Base-by-base conservation (phyloP, 2,329 filamentous ascomycete genomes). In the Penicillium sp. region DNA sequence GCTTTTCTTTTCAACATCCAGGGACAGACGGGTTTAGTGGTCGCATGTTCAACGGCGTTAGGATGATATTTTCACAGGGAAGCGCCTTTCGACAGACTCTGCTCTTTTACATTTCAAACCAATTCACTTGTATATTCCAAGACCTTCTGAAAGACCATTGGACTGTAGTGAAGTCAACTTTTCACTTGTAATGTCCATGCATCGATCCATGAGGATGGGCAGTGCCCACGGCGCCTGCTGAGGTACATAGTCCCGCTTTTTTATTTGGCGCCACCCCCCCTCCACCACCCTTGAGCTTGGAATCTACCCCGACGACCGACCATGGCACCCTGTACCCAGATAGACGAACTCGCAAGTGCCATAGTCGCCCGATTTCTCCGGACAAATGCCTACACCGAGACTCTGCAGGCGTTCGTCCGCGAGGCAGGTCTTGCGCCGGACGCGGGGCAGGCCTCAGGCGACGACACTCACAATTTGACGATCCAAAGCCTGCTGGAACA, bases 401-500 rank as follows among this genome's bases (percentile, higher is more conserved):
- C 85, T 19, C 76, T 87, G 24, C 74, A 80, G 27, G 81, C 80
- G n/a, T 87, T 87, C 68, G 75, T 87, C 56, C 68, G 73, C 49
- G 85, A 87, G 70, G 83, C 85, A 10, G 81, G 78, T 6, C 74
- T 88, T 18, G 76, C 83, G 13, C 61, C 74, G 18, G 80, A 85
- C 72, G 80, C 77, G 49, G 85, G 82, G 63, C 64, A 73, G 56
- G 50, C 57, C n/a, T 61, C 60, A 13, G 64, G 64, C 41, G 66
- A 62, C 10, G 58, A 67, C 11, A 76, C 75, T 50, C 75, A 76
- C 33, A 76, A 79, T 54, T 75, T 85, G 69, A 86, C 85, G 2
- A 80, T 88, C 54, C 85, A 88, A 66, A 76, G 80, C 46, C 75
- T 87, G n/a, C 75, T 88, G 7, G 79, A 85, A 50, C 85, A 88